Conservation (phyloP, 2,329 filamentous ascomycete species). For the Alternaria burnsii region DNA sequence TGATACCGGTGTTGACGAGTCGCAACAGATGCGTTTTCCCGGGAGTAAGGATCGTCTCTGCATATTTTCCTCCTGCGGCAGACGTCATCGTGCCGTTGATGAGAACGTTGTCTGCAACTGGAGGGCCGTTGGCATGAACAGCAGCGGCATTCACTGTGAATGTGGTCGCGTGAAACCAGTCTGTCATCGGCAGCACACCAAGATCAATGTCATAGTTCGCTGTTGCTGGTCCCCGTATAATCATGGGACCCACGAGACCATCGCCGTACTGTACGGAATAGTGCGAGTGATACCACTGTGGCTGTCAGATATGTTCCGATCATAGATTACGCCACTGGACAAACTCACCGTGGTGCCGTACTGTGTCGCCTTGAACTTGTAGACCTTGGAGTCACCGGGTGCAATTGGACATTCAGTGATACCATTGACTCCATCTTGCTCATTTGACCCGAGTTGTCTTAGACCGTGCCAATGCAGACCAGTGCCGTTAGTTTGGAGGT, state of each 20-base stretch:
- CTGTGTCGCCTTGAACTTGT: conserved; percentile 48
- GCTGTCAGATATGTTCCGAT: conserved; percentile 40
- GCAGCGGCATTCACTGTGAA: conserved; percentile 45
- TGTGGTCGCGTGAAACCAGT: conserved; percentile 42
- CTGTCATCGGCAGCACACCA: conserved; percentile 52
- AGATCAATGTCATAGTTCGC: conserved; percentile 56
- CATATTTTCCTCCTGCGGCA: conserved; percentile 40
- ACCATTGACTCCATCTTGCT: conserved; percentile 58
- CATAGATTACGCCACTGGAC: not conserved
- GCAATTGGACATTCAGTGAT: conserved; percentile 73
- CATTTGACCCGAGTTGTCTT: conserved; percentile 52
- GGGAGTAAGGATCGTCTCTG: conserved; percentile 44
- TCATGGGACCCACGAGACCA: conserved; percentile 52
- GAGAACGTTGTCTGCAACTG: conserved; percentile 57
- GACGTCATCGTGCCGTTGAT: conserved; percentile 65
- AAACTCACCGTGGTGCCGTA: conserved; percentile 44
- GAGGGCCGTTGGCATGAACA: conserved; percentile 51
- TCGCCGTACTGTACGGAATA: conserved; percentile 55
- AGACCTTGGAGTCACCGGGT: conserved; percentile 57
- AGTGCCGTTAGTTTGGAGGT: conserved; percentile 56
- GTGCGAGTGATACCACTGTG: conserved; percentile 58
- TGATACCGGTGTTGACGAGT: conserved; percentile 51
- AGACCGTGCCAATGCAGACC: conserved; percentile 63
- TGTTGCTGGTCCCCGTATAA: conserved; percentile 54
- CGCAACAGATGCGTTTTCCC: conserved; percentile 57